Evolutionary conservation across 2,329 filamentous ascomycete species (phyloP), one percentile per base, ranked within the genome.

Genomic region (Paecilomyces sp.): DNA sequence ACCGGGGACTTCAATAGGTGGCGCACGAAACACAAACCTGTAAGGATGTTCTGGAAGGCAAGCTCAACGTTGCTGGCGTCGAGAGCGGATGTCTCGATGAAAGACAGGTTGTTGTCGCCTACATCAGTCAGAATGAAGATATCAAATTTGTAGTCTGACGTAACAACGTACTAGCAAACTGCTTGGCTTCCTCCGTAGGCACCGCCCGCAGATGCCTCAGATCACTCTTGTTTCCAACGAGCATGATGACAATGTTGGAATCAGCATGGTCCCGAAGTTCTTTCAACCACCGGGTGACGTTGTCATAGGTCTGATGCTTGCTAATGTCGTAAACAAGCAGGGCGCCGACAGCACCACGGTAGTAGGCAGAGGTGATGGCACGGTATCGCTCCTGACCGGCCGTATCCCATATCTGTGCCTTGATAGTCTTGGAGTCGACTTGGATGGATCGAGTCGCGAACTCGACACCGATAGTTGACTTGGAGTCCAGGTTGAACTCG

Each of bases 141-240:
- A 59, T 47, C n/a, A 28, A 28, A 28, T 2, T 28, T 6, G 25
- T 4, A 18, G 8, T 18, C 41, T n/a, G 41, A 3, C 5, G 9
- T 9, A 18, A n/a, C 15, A 61, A 80, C 84, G 69, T 75, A 96
- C 93, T 97, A 60, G 94, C 94, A 86, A 99, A 99, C 64, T 91
- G 85, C 81, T 97, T 99, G 69, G 93, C 94, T 79, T 97, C 93
- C 75, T 99, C 94, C 62, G 94, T 99, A 57, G 94, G 92, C 67
- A 99, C 94, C 66, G 94, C 94, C 76, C 94, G 87, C 73, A 99
- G 84, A 80, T 99, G 94, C 79, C 92, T 90, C 88, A 97, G 89
- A 96, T 99, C 94, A 79, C 92, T 97, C 89, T 99, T 99, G 87
- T 99, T 99, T 78, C 94, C 94, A 59, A 97, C 94, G 72, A 99